Base-by-base conservation (phyloP, 1,139 yeast species). In the Debaryomyces nepalensis region DNA sequence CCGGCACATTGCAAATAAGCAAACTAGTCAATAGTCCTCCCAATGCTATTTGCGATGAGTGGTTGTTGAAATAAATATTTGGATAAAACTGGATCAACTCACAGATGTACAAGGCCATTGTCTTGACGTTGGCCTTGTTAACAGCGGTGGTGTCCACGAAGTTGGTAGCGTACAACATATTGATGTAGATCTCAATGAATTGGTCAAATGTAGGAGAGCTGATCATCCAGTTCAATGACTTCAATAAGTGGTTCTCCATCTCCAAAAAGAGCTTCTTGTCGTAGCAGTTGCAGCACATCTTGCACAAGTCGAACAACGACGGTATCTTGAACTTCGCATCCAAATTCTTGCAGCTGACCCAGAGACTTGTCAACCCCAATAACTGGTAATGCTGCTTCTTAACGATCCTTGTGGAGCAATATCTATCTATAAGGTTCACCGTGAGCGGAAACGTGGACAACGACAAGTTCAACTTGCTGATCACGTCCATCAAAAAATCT, bases 341-440 rank as follows among this genome's bases (percentile, higher is more conserved):
- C 61, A 80, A 72, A 59, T 79, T 83, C 64, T 86, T 86, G 49
- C 89, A 80, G 33, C 87, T 77, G 40, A 84, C 76, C 95, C 93
- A 86, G 39, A 86, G 66, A 48, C 87, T 77, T 20, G 89, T 81
- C 46, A 85, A 70, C 2, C 90, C 91, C 46, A 84, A 66, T 47
- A 85, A 66, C 57, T 84, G 88, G 58, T 80, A 84, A 56, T 81
- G 84, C 49, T 71, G 73, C 47, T 75, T 74, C 56, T 74, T 73
- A 43, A 79, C 81, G 37, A 74, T 70, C 45, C 76, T 59, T 5
- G 75, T 69, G 16, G 75, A 65, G 43, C 81, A 73, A 58, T 77
- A 79, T 41, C 79, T 61, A 58, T 79, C 84, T 50, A 79, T 70
- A 42, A 79, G 57, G 49, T 75, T 75, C 30, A 77, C 81, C 10